These are phyloP conservation scores for Lachancea cidri DNA, from an alignment of 805 yeast species.

Conservation along the genomic window DNA sequence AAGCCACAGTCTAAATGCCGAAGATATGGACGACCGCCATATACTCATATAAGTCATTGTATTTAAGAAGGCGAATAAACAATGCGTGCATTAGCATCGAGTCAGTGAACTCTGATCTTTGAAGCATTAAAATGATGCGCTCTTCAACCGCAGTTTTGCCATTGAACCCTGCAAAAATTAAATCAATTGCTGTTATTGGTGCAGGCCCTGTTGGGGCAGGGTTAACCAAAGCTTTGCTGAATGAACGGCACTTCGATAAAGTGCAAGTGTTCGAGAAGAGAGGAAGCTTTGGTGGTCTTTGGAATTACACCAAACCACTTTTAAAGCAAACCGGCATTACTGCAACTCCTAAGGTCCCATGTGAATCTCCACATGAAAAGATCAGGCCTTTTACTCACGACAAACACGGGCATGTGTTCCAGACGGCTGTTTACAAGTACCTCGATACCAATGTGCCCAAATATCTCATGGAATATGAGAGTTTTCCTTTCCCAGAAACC, in stretches of 20 bases:
- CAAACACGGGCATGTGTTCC: conserved; percentile 34
- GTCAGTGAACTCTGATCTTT: neutral
- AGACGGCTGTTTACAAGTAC: conserved; percentile 52
- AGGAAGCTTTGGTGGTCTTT: conserved; percentile 58
- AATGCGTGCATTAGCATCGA: no score
- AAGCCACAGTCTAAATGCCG: neutral
- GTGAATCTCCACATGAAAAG: conserved; percentile 23
- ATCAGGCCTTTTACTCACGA: conserved; percentile 7
- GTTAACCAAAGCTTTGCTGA: conserved; percentile 51
- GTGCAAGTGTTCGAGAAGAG: conserved; percentile 58
- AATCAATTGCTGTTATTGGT: conserved; percentile 57
- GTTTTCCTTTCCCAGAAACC: conserved; percentile 41
- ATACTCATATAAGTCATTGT: no score
- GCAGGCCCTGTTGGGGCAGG: conserved; percentile 71
- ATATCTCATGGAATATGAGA: conserved; percentile 57
- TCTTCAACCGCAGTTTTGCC: neutral
- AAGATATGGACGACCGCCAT: neutral
- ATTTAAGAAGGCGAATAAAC: no score
- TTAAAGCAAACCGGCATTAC: conserved; percentile 9
- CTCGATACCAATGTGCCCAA: conserved; percentile 64
- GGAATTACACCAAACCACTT: conserved; percentile 50
- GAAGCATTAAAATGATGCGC: neutral
- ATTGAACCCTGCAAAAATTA: conserved; percentile 11
- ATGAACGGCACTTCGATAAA: conserved; percentile 41
- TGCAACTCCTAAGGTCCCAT: conserved; percentile 24